Base-by-base conservation (phyloP, 305 asterid species). In the Salvia sclarea region DNA sequence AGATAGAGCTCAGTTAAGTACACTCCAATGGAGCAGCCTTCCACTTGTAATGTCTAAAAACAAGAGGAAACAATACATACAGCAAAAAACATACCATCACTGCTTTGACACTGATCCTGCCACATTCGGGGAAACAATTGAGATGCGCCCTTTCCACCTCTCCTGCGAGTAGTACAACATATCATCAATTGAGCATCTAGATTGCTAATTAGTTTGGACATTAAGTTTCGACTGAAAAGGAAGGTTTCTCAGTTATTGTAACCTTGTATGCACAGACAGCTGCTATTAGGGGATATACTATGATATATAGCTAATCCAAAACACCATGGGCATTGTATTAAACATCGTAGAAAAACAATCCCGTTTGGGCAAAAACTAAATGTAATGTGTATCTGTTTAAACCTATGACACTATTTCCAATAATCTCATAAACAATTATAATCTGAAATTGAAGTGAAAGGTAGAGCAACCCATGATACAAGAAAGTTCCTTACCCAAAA, bases 91-190 rank as follows among this genome's bases (percentile, higher is more conserved):
- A 54, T 78, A 89, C 96, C 92, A 75, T 72, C 57, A 89, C 21
- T 41, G 75, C 66, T 24, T 70, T 55, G 18, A 82, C 89, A 31
- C 41, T 74, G 43, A 90, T 80, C 40, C 56, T 68, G 38, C 95
- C 91, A 49, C 71, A 37, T 57, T 80, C 79, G 0, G 86, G 93
- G 79, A 81, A 85, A 74, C 88, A 87, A 79, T 72, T 80, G 62
- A 80, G 80, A 76, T 90, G 95, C 8, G 71, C 66, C 69, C 45
- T 74, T 75, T 85, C 90, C 18, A 90, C 77, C 82, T 81, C 86
- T 76, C 82, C 95, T 87, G 73, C 76, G 79, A 69, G 69, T 70
- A 54, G 60, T 33, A 66, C 54, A 22, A 63, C 52, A 70, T 8
- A 67, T 24, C 65, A 52, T 50, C n/a, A 18, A 18, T 54, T 50